Conservation (phyloP, 208 protist genomes). For the Trypanosoma vivax region DNA sequence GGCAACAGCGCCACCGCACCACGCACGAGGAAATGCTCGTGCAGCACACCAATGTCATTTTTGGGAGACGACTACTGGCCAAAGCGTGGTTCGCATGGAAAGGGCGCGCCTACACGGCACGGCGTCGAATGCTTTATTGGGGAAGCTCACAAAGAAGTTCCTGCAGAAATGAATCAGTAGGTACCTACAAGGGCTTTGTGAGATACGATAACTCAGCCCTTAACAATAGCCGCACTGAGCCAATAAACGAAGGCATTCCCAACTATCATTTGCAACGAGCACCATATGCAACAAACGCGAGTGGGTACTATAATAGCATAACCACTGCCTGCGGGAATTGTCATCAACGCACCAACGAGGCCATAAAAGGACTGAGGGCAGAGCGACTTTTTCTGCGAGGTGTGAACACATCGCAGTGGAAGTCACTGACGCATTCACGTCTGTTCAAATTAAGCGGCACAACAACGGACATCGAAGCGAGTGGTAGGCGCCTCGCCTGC, state of each 20-base stretch:
- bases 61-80: conserved; percentile 4
- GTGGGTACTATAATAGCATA: no score
- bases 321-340: no score
- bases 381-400: conserved; percentile 6
- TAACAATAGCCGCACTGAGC: no score
- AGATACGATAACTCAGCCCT: no score
- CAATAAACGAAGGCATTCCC: no score
- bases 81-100: conserved; percentile 13
- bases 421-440: conserved; percentile 8
- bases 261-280: no score
- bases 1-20: background rate
- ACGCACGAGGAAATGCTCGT: background rate
- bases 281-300: no score
- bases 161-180: background rate
- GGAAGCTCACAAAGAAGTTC: background rate
- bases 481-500: background rate
- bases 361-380: conserved; percentile 2
- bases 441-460: conserved; percentile 6
- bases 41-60: background rate
- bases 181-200: conserved; percentile 16
- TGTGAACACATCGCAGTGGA: conserved; percentile 7
- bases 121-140: background rate
- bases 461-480: background rate
- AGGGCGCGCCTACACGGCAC: conserved; percentile 2
- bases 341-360: no score